These are phyloP conservation scores for Arthrobotrys sinensis DNA, from an alignment of 2,329 filamentous ascomycete genomes.

Conservation along the genomic window DNA sequence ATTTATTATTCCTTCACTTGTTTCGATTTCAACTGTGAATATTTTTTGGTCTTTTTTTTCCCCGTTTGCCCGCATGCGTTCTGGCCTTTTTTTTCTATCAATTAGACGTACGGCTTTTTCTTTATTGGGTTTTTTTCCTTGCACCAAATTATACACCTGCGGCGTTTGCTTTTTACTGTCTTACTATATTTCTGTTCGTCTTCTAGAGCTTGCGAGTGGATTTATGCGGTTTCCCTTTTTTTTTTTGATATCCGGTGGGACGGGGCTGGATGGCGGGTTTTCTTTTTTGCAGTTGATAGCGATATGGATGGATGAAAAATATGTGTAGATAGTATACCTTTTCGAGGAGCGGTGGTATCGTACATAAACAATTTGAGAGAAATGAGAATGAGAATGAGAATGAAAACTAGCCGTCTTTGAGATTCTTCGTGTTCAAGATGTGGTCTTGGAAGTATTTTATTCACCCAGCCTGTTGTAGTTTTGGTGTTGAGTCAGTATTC, in stretches of 20 bases:
- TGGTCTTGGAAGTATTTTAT: too few species aligned
- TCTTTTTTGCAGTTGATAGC: neutral
- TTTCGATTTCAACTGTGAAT: constrained; percentile 59
- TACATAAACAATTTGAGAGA: constrained; percentile 12
- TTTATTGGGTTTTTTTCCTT: constrained; percentile 49
- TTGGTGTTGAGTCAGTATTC: neutral
- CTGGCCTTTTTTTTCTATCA: constrained; percentile 41
- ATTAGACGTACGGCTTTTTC: constrained; percentile 54
- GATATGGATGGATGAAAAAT: constrained; percentile 60
- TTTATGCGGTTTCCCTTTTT: neutral
- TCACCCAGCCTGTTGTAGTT: neutral
- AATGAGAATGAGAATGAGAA: constrained; percentile 25
- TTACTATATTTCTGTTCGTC: constrained; percentile 1
- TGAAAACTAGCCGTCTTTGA: neutral
- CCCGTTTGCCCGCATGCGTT: constrained; percentile 25
- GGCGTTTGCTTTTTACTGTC: constrained; percentile 42
- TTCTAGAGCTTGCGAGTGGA: constrained; percentile 23
- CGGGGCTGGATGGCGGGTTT: constrained; percentile 12
- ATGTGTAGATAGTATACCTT: constrained; percentile 28
- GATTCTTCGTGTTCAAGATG: too few species aligned
- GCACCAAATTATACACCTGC: constrained; percentile 48
- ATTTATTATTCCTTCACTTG: constrained; percentile 50
- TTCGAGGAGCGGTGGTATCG: neutral
- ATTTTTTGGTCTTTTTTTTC: constrained; percentile 46
- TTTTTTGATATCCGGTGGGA: neutral